Evolutionary conservation across 176 grass and related monocot species (phyloP).

Genomic region (Cenchrus americanus): DNA sequence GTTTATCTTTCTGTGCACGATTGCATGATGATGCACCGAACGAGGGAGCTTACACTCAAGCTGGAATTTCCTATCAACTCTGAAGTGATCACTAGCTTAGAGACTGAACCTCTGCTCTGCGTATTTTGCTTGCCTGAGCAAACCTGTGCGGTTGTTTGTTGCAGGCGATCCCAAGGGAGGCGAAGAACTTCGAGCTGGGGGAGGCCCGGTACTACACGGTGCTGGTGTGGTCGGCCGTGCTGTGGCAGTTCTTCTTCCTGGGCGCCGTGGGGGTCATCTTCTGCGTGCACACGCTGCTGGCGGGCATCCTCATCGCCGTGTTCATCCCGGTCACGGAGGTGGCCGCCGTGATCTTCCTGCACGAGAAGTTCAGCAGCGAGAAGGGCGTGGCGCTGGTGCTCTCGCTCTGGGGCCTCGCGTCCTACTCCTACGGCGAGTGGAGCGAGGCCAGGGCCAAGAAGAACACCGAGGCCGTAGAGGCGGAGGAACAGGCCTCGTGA

Average conservation of each 20-base stretch:
- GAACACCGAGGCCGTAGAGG: neutral
- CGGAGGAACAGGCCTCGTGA: neutral
- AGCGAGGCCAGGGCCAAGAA: constrained; percentile 38
- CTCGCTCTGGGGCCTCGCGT: constrained; percentile 76
- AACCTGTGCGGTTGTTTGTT: neutral
- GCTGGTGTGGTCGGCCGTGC: constrained; percentile 37
- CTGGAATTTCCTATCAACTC: too few species aligned
- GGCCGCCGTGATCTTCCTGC: constrained; percentile 57
- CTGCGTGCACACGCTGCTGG: constrained; percentile 67
- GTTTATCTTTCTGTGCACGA: too few species aligned
- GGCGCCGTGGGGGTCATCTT: constrained; percentile 70
- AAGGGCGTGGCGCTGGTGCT: constrained; percentile 66
- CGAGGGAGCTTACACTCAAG: too few species aligned
- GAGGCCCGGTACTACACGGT: constrained; percentile 58
- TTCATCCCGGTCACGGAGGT: constrained; percentile 76
- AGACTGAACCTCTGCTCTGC: neutral
- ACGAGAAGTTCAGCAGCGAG: constrained; percentile 74
- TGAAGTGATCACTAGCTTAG: neutral
- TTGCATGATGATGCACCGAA: too few species aligned
- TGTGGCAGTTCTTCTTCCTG: constrained; percentile 78
- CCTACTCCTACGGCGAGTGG: constrained; percentile 78
- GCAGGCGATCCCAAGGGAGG: constrained; percentile 63
- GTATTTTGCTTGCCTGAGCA: neutral
- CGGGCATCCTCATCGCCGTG: constrained; percentile 65
- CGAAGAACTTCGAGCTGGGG: constrained; percentile 41